Evolutionary conservation across 2,329 filamentous ascomycete genomes (phyloP), one percentile per base, ranked within the genome.

Genomic region (Pseudogymnoascus sp.): DNA sequence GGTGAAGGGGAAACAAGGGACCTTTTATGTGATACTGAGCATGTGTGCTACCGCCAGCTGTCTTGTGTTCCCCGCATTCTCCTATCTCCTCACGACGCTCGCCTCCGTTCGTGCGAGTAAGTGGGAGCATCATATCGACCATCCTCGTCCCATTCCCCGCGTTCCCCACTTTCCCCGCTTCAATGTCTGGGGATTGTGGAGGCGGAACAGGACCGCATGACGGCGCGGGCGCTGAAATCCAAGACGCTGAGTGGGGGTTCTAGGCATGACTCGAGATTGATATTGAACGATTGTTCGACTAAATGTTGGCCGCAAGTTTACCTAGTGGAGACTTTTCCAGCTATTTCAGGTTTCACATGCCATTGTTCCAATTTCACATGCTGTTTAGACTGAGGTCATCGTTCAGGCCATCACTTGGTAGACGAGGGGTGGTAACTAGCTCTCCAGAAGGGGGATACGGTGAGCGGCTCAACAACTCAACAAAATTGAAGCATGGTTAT

Each of bases 151-250:
- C 11, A 56, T 33, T 14, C 50, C 29, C 50, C 50, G 29, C 50
- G n/a, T 56, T 33, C 50, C 10, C 50, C n/a, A 19, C 50, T n/a
- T n/a, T 14, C 47, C 10, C 50, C 50, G 16, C 50, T 19, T 56
- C 50, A 33, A 21, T 56, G 11, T 56, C 50, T 56, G 50, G 50
- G 50, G 50, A 56, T 56, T 56, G 50, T 2, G 50, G 50, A 56
- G 50, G 50, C 29, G 50, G 50, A 56, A 56, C 29, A 56, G 29
- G 50, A 7, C 29, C 50, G 29, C 6, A 56, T 33, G 26, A 56
- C 29, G 50, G 50, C 50, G 5, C 29, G 4, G 10, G 50, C n/a
- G 29, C 50, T 56, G 50, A 33, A 2, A 19, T 19, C 16, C 50
- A 56, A 14, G 50, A 21, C 26, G 42, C 42, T 56, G 26, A 56